Base-by-base conservation (phyloP, 2,329 filamentous ascomycete species). In the Orbilia quercus region DNA sequence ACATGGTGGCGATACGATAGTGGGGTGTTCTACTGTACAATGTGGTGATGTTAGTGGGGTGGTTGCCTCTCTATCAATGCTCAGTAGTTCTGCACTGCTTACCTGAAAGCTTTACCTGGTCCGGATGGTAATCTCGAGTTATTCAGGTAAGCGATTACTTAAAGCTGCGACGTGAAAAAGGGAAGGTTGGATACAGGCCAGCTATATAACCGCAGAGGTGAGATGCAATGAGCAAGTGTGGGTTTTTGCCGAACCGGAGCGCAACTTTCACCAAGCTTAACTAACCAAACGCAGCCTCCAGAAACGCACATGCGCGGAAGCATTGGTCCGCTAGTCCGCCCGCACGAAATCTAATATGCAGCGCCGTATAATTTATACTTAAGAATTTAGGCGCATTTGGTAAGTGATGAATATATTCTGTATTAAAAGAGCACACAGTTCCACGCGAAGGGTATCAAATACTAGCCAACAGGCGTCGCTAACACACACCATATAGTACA, bases 271-370 rank as follows among this genome's bases (percentile, higher is more conserved):
- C 20, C n/a, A 18, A 44, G n/a, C 7, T 31, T 40, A 42, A 14
- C 20, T 34, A 40, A 14, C 20, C 47, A 40, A 54, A 20, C 25
- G 18, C 23, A 16, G 18, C n/a, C 34, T 12, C 31, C 45, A 53
- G 50, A 23, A 34, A 59, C 25, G 44, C 57, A 66, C 62, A 66
- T 58, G 62, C 28, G 53, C 63, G 63, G 63, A 59, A 53, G 63
- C 63, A 67, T 67, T 67, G 63, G 63, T 67, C 63, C 63, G 63
- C 54, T 23, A 58, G 54, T 58, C 60, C 60, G 50, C 40, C 25
- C 23, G 48, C 16, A 5, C 28, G 4, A 9, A 31, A 31, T 14
- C 36, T 31, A 5, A 31, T 4, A 31, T 31, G 28, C 28, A 31
- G 28, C 5, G 28, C 4, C 28, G 4, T 31, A 31, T 31, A 31